Evolutionary conservation across 139 green algal species (phyloP).

Genomic region (Volvox reticuliferus): DNA sequence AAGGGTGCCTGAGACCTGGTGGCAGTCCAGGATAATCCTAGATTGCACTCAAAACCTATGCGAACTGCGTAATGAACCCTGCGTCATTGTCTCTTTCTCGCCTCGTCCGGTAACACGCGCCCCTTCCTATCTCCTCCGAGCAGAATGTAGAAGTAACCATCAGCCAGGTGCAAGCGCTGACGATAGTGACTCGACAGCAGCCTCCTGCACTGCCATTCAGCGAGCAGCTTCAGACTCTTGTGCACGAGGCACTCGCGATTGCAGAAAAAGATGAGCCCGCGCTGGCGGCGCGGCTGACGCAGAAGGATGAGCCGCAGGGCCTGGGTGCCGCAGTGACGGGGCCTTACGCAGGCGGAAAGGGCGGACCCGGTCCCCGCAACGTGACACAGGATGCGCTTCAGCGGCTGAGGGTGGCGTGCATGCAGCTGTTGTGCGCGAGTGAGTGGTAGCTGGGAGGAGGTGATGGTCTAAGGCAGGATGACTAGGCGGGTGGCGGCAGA

Average conservation of each 20-base stretch:
- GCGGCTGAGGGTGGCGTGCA: constrained; percentile 69
- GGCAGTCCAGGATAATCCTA: too few relatives aligned
- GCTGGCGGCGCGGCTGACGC: constrained; percentile 44
- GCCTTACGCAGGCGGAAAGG: constrained; percentile 1
- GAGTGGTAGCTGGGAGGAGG: neutral
- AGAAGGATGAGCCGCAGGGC: constrained; percentile 13
- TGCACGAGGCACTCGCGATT: constrained; percentile 61
- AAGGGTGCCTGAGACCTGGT: too few relatives aligned
- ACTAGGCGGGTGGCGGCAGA: neutral
- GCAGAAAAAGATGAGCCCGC: constrained; percentile 59
- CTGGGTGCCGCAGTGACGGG: neutral
- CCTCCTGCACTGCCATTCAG: constrained; percentile 27
- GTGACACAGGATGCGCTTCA: constrained; percentile 65
- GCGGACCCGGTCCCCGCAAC: constrained; percentile 36
- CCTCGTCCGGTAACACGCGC: too few relatives aligned
- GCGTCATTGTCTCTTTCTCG: too few relatives aligned
- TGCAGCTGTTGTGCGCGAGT: constrained; percentile 81
- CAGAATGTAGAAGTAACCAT: constrained; percentile 60
- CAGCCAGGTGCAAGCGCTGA: constrained; percentile 57
- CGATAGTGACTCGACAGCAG: constrained; percentile 47
- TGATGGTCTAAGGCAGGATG: neutral
- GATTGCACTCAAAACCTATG: too few relatives aligned
- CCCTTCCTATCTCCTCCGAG: neutral
- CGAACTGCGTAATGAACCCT: too few relatives aligned
- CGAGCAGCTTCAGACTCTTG: constrained; percentile 32